Conservation (phyloP, 1,139 yeast species). For the Ogataea hybrid region DNA sequence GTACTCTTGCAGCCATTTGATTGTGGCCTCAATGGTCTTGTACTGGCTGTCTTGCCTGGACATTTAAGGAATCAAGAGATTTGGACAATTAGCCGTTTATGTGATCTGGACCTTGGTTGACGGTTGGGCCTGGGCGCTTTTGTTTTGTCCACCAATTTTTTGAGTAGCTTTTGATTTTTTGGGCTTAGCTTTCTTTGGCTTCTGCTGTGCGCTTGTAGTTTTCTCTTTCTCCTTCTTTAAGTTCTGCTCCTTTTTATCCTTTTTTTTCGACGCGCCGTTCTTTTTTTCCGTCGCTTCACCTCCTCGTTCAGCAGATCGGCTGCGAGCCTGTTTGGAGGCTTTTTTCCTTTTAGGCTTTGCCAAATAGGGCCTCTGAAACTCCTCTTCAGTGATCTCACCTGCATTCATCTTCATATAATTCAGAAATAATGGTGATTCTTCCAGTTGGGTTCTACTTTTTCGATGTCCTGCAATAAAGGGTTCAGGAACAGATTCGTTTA, state of each 20-base stretch:
- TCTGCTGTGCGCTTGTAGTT: not conserved
- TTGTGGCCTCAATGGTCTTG: slow-evolving; percentile 17
- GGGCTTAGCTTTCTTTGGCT: not conserved
- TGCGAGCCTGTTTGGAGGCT: not conserved
- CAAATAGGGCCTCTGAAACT: not conserved
- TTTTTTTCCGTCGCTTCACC: not conserved
- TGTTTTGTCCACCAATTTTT: not conserved
- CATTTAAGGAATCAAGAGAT: not conserved
- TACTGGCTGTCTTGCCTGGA: slow-evolving; percentile 8
- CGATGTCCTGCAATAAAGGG: not conserved
- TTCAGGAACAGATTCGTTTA: not conserved
- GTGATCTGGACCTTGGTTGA: too few relatives aligned
- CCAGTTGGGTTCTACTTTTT: not conserved
- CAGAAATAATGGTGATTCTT: not conserved
- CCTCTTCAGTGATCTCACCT: not conserved
- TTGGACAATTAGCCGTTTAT: not conserved
- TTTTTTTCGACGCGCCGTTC: not conserved
- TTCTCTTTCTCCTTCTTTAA: not conserved
- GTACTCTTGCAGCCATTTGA: slow-evolving; percentile 22
- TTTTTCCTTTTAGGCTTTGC: slow-evolving; percentile 1
- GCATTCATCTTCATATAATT: not conserved
- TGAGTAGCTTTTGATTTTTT: not conserved
- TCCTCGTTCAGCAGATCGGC: not conserved
- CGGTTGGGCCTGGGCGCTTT: not conserved
- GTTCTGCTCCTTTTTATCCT: slow-evolving; percentile 1